Evolutionary conservation across 1,284 basidiomycete species (phyloP).

Genomic region (Austroboletus niveus): DNA sequence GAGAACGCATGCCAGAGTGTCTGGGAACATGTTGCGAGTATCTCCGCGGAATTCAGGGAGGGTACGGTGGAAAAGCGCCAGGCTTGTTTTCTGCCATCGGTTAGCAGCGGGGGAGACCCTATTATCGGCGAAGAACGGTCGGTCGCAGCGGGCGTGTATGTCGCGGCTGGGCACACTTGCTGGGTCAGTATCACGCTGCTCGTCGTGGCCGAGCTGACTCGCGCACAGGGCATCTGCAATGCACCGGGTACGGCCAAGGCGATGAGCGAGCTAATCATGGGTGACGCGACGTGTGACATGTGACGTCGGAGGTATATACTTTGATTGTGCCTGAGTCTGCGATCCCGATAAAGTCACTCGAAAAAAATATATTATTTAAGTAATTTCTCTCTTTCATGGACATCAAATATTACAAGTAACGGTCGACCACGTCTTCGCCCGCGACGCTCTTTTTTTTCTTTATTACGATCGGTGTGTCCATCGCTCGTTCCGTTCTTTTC

Average conservation of each 20-base stretch:
- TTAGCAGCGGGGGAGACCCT: slow-evolving; percentile 51
- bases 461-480: slow-evolving; percentile 26
- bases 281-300: slow-evolving; percentile 26
- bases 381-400: slow-evolving; percentile 17
- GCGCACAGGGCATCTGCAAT: slow-evolving; percentile 63
- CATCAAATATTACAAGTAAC: background rate
- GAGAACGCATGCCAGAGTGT: slow-evolving; percentile 52
- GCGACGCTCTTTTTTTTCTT: slow-evolving; percentile 6
- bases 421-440: background rate
- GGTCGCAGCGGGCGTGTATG: slow-evolving; percentile 51
- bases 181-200: slow-evolving; percentile 43
- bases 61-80: slow-evolving; percentile 55
- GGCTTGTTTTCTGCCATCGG: slow-evolving; percentile 68
- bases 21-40: slow-evolving; percentile 51
- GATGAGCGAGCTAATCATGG: slow-evolving; percentile 56
- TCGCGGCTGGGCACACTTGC: slow-evolving; percentile 70
- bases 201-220: slow-evolving; percentile 5
- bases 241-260: slow-evolving; percentile 66
- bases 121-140: slow-evolving; percentile 55
- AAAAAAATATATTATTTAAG: no score
- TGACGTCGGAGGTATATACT: background rate
- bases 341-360: slow-evolving; percentile 3
- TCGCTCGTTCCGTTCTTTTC: slow-evolving; percentile 1
- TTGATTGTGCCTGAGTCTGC: slow-evolving; percentile 16
- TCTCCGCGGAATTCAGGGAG: slow-evolving; percentile 53